These are phyloP conservation scores for Halophytophthora batemanensis DNA, from an alignment of 352 stramenopile species.

Conservation along the genomic window DNA sequence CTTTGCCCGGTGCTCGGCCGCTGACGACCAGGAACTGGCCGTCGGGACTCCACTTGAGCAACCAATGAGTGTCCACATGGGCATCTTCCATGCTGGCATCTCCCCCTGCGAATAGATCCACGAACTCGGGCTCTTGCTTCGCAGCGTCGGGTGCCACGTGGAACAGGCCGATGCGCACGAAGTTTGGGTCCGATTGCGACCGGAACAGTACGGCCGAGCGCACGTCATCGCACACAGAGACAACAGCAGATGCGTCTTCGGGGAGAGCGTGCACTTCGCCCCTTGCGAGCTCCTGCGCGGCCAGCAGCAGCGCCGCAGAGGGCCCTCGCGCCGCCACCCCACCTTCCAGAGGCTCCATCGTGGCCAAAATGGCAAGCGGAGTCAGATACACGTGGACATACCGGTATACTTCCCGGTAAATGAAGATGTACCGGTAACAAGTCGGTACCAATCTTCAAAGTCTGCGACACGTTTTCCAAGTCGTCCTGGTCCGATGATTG, in stretches of 20 bases:
- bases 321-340: too few species aligned
- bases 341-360: not conserved
- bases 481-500: too few species aligned
- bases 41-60: constrained; percentile 54
- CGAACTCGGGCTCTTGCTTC: constrained; percentile 4
- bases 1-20: constrained; percentile 18
- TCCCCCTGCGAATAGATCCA: constrained; percentile 19
- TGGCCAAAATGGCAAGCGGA: too few species aligned
- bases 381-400: too few species aligned
- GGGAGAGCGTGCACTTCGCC: constrained; percentile 6
- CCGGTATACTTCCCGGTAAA: too few species aligned
- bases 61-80: constrained; percentile 13
- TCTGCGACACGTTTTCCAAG: too few species aligned
- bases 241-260: constrained; percentile 4
- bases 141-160: constrained; percentile 6
- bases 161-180: constrained; percentile 34
- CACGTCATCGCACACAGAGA: constrained; percentile 12
- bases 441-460: too few species aligned
- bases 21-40: constrained; percentile 44
- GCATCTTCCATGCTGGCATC: not conserved
- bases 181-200: constrained; percentile 19
- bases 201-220: constrained; percentile 36
- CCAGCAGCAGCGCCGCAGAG: constrained; percentile 29
- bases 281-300: constrained; percentile 28
- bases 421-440: too few species aligned